A percentile compares a stretch with the other conserved stretches of the same genome.
phyloP scores from a whole-genome alignment of 164 flowering plant species.

The Platanus orientalis region DNA sequence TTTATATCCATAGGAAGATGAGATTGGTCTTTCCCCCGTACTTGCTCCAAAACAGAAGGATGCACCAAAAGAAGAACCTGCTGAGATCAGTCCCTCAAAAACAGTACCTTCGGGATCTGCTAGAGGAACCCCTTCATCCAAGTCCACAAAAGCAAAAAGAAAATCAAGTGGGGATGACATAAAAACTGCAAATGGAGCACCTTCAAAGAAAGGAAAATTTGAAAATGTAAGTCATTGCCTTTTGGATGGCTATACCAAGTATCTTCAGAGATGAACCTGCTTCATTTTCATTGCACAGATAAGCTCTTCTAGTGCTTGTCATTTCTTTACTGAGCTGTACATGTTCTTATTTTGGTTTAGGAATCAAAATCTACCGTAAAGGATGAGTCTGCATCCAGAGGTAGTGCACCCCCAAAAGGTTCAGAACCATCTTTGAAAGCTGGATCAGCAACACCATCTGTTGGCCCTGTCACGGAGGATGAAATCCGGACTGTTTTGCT shows the following conservation, averaged over 20 bases:
- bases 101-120: constrained; percentile 45
- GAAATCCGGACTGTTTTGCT: constrained; percentile 76
- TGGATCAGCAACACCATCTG: constrained; percentile 32
- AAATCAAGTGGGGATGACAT: constrained; percentile 68
- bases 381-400: constrained; percentile 51
- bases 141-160: constrained; percentile 86
- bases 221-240: constrained; percentile 24
- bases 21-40: constrained; percentile 50
- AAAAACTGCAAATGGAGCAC: constrained; percentile 50
- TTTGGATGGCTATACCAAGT: not conserved
- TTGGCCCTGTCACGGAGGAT: constrained; percentile 82
- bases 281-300: not conserved
- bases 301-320: not conserved
- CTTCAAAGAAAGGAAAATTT: constrained; percentile 70
- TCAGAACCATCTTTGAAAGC: constrained; percentile 30
- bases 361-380: constrained; percentile 53
- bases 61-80: constrained; percentile 72
- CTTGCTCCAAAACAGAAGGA: constrained; percentile 78
- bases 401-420: constrained; percentile 34
- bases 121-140: constrained; percentile 64
- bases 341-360: constrained; percentile 24
- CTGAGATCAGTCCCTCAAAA: constrained; percentile 68
- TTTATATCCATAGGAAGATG: constrained; percentile 57
- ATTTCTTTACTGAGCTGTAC: not conserved
- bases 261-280: not conserved